Evolutionary conservation across 805 yeast genomes (phyloP).

Genomic region (Kuraishia molischiana): DNA sequence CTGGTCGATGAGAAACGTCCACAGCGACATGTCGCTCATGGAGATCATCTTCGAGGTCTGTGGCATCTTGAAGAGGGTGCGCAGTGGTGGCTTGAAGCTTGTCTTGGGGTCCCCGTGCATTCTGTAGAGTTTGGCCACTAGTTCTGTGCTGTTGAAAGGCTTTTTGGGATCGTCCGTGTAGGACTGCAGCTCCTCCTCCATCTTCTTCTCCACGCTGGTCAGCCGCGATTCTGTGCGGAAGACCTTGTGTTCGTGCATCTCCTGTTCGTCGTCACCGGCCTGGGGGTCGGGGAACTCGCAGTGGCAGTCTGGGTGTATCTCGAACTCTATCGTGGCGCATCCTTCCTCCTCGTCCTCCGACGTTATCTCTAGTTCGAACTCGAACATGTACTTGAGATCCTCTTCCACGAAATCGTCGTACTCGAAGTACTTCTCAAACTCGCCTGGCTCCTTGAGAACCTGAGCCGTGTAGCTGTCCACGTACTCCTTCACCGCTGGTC

Average conservation of each 20-base stretch:
- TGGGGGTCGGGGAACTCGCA: conserved; percentile 18
- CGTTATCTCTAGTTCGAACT: conserved; percentile 16
- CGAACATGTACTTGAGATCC: conserved; percentile 34
- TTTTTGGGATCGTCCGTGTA: not conserved
- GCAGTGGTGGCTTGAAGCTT: not conserved
- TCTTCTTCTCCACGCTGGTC: not conserved
- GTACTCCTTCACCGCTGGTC: conserved; percentile 47
- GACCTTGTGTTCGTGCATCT: conserved; percentile 3
- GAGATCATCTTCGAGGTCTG: not conserved
- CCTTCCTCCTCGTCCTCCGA: conserved; percentile 13
- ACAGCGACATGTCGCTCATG: not conserved
- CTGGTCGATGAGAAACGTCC: not conserved
- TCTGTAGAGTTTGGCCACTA: not conserved
- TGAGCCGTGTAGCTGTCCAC: conserved; percentile 37
- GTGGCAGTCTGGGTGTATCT: conserved; percentile 25
- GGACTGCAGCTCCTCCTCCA: not conserved
- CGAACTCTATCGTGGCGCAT: conserved; percentile 12
- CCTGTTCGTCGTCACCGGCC: conserved; percentile 6
- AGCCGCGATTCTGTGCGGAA: not conserved
- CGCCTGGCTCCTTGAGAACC: conserved; percentile 31
- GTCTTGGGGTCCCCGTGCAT: not conserved
- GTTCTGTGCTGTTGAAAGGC: not conserved
- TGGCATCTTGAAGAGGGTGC: not conserved
- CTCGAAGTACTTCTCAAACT: conserved; percentile 43
- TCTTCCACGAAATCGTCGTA: conserved; percentile 60